phyloP scores from a whole-genome alignment of 331 rosid species.

The Cydonia oblonga region DNA sequence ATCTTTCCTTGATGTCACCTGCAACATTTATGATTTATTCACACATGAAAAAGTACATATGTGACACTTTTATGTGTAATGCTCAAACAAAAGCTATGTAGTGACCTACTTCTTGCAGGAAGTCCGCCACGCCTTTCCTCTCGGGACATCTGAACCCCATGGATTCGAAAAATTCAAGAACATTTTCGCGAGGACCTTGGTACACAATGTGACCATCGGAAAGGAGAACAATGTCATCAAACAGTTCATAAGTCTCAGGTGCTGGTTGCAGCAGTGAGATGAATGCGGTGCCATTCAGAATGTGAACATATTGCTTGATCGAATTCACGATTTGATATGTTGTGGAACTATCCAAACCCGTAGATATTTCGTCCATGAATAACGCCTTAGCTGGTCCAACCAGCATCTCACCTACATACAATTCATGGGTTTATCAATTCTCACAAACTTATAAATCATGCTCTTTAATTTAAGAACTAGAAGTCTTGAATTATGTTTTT shows the following conservation, averaged over 20 bases:
- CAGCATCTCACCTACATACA: conserved; percentile 47
- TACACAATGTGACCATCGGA: conserved; percentile 63
- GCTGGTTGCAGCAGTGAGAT: conserved; percentile 69
- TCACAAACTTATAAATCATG: background rate
- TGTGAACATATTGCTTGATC: conserved; percentile 41
- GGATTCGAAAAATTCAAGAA: conserved; percentile 41
- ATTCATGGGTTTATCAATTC: background rate
- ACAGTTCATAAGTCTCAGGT: conserved; percentile 62
- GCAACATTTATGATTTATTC: background rate
- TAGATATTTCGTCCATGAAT: conserved; percentile 68
- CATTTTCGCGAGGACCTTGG: conserved; percentile 50
- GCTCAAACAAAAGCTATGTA: background rate
- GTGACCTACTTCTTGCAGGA: conserved; percentile 53
- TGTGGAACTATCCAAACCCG: conserved; percentile 71
- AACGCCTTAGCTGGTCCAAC: conserved; percentile 55
- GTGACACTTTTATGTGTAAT: background rate
- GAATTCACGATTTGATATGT: conserved; percentile 57
- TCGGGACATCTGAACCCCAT: conserved; percentile 55
- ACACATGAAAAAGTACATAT: background rate
- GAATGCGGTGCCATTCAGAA: conserved; percentile 40
- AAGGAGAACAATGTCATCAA: conserved; percentile 54
- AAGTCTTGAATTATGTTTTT: background rate
- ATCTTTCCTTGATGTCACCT: conserved; percentile 66
- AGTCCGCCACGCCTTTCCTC: conserved; percentile 61
- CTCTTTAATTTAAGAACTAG: background rate